These are phyloP conservation scores for Amaranthus palmeri DNA, from an alignment of 148 eudicot genomes.

Conservation along the genomic window DNA sequence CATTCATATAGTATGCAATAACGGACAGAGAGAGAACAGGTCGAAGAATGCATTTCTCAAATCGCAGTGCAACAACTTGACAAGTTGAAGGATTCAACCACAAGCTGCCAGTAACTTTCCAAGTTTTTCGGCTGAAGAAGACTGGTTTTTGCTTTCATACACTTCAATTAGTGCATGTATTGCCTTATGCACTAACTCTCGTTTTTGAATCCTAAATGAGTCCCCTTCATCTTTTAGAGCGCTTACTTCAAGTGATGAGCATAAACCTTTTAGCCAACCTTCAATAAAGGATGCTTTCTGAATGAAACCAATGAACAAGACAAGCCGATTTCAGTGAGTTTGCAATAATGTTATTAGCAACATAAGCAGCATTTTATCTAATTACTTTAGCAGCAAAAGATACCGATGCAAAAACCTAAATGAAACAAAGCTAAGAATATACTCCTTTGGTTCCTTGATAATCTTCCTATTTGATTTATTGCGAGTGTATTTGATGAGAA, in stretches of 20 bases:
- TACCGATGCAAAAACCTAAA: no score
- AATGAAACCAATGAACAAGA: slow-evolving; percentile 12
- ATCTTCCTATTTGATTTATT: no score
- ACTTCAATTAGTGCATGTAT: slow-evolving; percentile 51
- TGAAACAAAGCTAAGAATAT: no score
- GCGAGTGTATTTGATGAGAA: no score
- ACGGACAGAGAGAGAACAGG: neutral
- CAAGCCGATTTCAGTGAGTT: slow-evolving; percentile 1
- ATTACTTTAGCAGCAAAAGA: no score
- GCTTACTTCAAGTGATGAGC: slow-evolving; percentile 45
- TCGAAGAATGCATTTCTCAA: neutral
- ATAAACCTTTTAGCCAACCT: slow-evolving; percentile 54
- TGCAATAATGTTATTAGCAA: neutral
- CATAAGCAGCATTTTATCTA: neutral
- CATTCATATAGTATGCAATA: neutral
- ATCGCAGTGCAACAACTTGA: neutral
- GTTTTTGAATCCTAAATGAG: slow-evolving; percentile 42
- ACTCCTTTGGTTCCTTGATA: no score
- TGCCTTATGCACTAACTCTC: slow-evolving; percentile 45
- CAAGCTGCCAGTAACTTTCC: slow-evolving; percentile 18
- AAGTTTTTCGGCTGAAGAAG: slow-evolving; percentile 24
- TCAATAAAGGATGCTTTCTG: slow-evolving; percentile 83
- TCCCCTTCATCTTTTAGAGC: slow-evolving; percentile 31
- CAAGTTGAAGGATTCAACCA: slow-evolving; percentile 8
- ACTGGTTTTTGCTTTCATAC: slow-evolving; percentile 48